Evolutionary conservation across 2,329 filamentous ascomycete genomes (phyloP).

Genomic region (Neonectria ditissima): DNA sequence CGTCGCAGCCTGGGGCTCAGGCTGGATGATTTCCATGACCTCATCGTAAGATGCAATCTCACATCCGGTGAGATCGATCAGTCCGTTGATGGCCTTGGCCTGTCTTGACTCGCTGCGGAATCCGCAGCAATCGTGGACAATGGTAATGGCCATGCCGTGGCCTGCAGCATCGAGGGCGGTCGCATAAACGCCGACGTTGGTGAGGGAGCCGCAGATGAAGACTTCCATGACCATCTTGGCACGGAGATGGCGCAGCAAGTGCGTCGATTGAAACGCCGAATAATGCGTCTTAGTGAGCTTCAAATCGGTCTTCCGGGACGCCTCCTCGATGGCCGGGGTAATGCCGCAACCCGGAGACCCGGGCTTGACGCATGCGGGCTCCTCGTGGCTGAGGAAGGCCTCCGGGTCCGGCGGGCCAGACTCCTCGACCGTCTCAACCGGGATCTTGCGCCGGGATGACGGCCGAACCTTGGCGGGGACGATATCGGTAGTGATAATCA

Average conservation of each 20-base stretch:
- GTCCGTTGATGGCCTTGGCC: slow-evolving; percentile 74
- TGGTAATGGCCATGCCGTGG: slow-evolving; percentile 86
- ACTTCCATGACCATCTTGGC: slow-evolving; percentile 89
- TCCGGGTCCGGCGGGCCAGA: slow-evolving; percentile 50
- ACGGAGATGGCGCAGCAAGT: slow-evolving; percentile 81
- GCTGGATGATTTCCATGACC: slow-evolving; percentile 58
- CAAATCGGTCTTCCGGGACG: slow-evolving; percentile 62
- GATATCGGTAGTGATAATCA: slow-evolving; percentile 59
- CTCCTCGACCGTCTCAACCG: slow-evolving; percentile 24
- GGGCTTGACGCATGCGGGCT: slow-evolving; percentile 57
- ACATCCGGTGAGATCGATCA: slow-evolving; percentile 81
- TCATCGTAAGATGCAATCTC: slow-evolving; percentile 70
- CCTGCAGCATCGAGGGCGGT: slow-evolving; percentile 91
- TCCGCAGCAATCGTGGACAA: slow-evolving; percentile 90
- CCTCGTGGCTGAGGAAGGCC: slow-evolving; percentile 59
- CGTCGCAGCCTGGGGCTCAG: slow-evolving; percentile 27
- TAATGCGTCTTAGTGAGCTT: slow-evolving; percentile 80
- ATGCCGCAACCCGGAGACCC: slow-evolving; percentile 61
- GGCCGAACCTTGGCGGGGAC: slow-evolving; percentile 30
- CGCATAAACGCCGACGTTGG: slow-evolving; percentile 90
- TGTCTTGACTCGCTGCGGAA: slow-evolving; percentile 79
- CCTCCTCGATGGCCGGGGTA: slow-evolving; percentile 55
- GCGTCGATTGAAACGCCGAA: slow-evolving; percentile 84
- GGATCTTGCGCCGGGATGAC: slow-evolving; percentile 30
- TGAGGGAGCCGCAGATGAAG: slow-evolving; percentile 87